Base-by-base conservation (phyloP, 1,284 basidiomycete genomes). In the Paramarasmius palmivorus region DNA sequence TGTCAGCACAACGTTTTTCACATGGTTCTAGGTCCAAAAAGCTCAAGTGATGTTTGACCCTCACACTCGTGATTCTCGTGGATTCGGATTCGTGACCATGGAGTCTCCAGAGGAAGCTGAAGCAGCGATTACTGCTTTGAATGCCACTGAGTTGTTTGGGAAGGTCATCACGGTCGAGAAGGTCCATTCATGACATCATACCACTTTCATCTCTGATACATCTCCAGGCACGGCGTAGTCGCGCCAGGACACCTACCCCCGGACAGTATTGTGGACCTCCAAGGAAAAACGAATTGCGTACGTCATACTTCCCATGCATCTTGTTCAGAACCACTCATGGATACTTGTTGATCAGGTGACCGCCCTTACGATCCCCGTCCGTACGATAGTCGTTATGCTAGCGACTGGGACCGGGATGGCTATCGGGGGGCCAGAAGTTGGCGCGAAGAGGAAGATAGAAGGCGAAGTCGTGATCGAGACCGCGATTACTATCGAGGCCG, bases 41-140 rank as follows among this genome's bases (percentile, higher is more conserved):
- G 91, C 90, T 38, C 90, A 93, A 57, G 88, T 98, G 71, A 97
- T 98, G 93, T 90, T 90, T 66, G 96, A 99, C 74, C 96, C 96
- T 25, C 96, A 98, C 75, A 89, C 91, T 57, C 88, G 93, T 65
- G 95, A 98, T 67, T 95, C 94, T 50, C 92, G 96, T 65, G 96
- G 95, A 38, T 98, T 98, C 64, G 96, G 93, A 42, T 99, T 99
- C 71, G 96, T 98, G 65, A 97, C 94, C 54, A 95, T 96, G 87
- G 92, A 93, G 68, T 81, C 82, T 37, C 70, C 65, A 36, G 92
- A 93, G 61, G 95, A 97, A 65, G 96, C 95, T 9, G 90, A 95
- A 51, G 90, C 90, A 49, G 93, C 92, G 49, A 88, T 98, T 61
- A 83, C 88, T 26, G 88, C 86, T 10, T 75, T 98, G 61, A 90